Percentiles rank a stretch among this genome's conserved stretches.
These are phyloP conservation scores for Penicillium sp. DNA, from an alignment of 2,329 filamentous ascomycete species.

Conservation along the genomic window DNA sequence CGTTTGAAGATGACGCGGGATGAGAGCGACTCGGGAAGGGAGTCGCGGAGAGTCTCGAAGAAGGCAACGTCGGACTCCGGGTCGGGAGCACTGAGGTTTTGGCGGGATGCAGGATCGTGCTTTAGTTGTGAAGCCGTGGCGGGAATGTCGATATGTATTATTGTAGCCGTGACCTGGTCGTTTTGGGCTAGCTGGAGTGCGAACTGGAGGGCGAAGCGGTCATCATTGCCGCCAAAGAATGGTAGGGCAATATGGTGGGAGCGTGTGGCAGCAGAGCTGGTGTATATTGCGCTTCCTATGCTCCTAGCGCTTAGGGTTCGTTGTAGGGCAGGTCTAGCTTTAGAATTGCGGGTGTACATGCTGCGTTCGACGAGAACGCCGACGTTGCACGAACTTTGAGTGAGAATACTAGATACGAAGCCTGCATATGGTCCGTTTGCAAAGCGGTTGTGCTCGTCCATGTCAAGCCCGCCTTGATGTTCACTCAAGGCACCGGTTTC, in stretches of 20 bases:
- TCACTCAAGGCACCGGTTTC: constrained; percentile 79
- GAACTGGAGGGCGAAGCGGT: constrained; percentile 76
- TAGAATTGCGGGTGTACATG: constrained; percentile 48
- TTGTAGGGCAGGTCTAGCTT: constrained; percentile 35
- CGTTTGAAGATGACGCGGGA: constrained; percentile 62
- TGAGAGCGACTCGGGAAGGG: constrained; percentile 56
- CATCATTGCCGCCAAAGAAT: constrained; percentile 84
- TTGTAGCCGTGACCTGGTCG: constrained; percentile 75
- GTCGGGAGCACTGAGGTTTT: neutral
- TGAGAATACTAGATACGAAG: constrained; percentile 74
- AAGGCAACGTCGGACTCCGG: constrained; percentile 57
- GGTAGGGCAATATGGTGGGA: constrained; percentile 85
- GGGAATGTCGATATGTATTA: constrained; percentile 63
- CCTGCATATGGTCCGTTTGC: constrained; percentile 67
- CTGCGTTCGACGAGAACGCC: constrained; percentile 81
- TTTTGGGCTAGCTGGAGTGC: constrained; percentile 85
- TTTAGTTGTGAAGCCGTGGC: constrained; percentile 3
- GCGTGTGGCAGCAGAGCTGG: constrained; percentile 56
- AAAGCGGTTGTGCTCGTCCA: constrained; percentile 62
- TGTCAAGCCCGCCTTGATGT: constrained; percentile 55
- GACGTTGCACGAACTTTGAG: constrained; percentile 67
- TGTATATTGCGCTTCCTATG: constrained; percentile 63
- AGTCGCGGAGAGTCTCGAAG: constrained; percentile 62
- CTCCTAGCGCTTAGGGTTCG: constrained; percentile 63
- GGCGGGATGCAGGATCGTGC: neutral